A percentile compares a stretch with the other conserved stretches of the same genome.
These are phyloP conservation scores for Xylaria sp. DNA, from an alignment of 2,329 filamentous ascomycete species.

Conservation along the genomic window DNA sequence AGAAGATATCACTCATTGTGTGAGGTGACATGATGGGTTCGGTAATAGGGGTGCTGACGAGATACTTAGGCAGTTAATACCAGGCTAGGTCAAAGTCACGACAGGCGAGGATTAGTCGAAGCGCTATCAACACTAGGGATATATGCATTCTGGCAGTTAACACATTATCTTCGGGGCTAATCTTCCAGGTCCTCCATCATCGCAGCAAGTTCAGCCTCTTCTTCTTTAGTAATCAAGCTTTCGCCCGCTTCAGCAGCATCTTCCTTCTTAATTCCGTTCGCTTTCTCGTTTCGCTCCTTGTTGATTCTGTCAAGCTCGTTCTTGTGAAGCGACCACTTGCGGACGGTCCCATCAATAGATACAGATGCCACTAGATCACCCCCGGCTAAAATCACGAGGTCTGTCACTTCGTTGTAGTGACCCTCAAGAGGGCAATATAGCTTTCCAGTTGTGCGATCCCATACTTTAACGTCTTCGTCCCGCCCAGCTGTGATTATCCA, in stretches of 20 bases:
- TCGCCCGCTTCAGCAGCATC: constrained; percentile 59
- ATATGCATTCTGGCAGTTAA: constrained; percentile 2
- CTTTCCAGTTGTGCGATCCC: constrained; percentile 80
- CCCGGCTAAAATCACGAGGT: constrained; percentile 70
- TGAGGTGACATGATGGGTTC: background rate
- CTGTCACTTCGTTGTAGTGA: constrained; percentile 94
- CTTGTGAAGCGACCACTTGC: constrained; percentile 82
- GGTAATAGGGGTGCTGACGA: background rate
- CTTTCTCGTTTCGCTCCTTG: constrained; percentile 62
- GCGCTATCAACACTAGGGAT: background rate
- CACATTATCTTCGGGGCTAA: constrained; percentile 11
- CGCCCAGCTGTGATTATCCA: constrained; percentile 90
- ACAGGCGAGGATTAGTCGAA: background rate
- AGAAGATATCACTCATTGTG: background rate
- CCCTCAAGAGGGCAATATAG: constrained; percentile 80
- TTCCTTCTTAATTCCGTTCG: constrained; percentile 62
- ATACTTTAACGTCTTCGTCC: constrained; percentile 91
- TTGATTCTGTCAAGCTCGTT: constrained; percentile 63
- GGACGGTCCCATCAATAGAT: constrained; percentile 88
- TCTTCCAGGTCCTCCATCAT: constrained; percentile 75
- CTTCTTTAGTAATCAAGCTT: constrained; percentile 80
- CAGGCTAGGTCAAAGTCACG: background rate
- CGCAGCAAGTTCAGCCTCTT: constrained; percentile 91
- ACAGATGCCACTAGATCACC: constrained; percentile 76
- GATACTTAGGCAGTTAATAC: background rate